Conservation (phyloP, 108 stramenopile species). For the Nitzschia inconspicua region DNA sequence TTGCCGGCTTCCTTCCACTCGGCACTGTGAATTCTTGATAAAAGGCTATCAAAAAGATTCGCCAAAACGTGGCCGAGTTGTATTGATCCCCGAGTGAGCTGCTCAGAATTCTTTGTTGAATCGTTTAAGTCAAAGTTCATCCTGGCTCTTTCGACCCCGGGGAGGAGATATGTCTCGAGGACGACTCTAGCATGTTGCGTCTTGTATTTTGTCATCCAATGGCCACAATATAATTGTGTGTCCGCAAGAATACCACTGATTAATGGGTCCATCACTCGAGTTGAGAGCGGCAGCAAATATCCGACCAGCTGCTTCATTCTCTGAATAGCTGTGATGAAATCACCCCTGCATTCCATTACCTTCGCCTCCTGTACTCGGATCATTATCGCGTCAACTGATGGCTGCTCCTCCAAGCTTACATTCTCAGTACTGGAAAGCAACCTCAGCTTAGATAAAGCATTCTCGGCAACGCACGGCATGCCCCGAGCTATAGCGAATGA, state of each 20-base stretch:
- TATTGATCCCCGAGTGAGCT: constrained; percentile 39
- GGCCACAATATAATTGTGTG: constrained; percentile 49
- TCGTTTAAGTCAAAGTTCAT: constrained; percentile 20
- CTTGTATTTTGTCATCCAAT: constrained; percentile 75
- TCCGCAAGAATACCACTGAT: constrained; percentile 35
- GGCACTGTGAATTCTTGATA: constrained; percentile 49
- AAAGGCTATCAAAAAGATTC: constrained; percentile 45
- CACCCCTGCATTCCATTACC: constrained; percentile 46
- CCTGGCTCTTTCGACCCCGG: constrained; percentile 46
- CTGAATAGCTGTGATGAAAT: constrained; percentile 59
- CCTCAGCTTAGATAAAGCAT: constrained; percentile 10
- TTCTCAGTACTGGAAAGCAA: background rate
- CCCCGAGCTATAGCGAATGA: constrained; percentile 36
- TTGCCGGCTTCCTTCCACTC: constrained; percentile 60
- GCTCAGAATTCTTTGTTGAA: constrained; percentile 12
- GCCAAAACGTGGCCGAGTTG: constrained; percentile 59
- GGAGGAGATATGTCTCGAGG: constrained; percentile 58
- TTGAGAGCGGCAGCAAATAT: constrained; percentile 37
- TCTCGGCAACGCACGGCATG: constrained; percentile 36
- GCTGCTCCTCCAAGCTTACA: background rate
- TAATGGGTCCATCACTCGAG: background rate
- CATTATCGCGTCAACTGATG: constrained; percentile 20
- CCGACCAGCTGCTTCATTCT: constrained; percentile 50
- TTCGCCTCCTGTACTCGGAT: constrained; percentile 75
- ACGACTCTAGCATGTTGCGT: constrained; percentile 56